These are phyloP conservation scores for Zymoseptoria passerinii DNA, from an alignment of 2,329 filamentous ascomycete species.

Conservation along the genomic window DNA sequence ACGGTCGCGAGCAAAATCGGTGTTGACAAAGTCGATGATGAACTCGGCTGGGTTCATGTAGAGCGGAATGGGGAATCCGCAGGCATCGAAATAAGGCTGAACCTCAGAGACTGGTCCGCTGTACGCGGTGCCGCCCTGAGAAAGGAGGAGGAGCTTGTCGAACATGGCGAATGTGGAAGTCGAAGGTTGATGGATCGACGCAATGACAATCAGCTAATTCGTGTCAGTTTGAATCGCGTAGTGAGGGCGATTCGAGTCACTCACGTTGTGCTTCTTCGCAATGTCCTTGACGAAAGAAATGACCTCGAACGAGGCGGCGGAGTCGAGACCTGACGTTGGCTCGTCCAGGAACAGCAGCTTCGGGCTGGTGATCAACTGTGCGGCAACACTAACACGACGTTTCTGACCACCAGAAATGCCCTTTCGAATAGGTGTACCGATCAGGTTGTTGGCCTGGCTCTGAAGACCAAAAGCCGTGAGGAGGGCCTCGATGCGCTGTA, in stretches of 20 bases:
- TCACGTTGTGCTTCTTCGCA: conserved; percentile 57
- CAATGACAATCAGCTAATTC: conserved; percentile 62
- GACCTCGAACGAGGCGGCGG: conserved; percentile 66
- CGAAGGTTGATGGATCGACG: conserved; percentile 79
- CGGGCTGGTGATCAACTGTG: conserved; percentile 71
- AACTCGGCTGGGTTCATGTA: conserved; percentile 75
- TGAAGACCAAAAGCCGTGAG: conserved; percentile 65
- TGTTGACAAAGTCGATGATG: conserved; percentile 69
- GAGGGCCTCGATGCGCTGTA: conserved; percentile 56
- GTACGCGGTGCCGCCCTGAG: conserved; percentile 62
- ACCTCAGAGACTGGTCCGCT: conserved; percentile 56
- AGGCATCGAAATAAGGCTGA: conserved; percentile 53
- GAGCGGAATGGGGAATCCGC: conserved; percentile 55
- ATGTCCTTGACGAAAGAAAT: conserved; percentile 62
- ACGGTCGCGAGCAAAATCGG: conserved; percentile 56
- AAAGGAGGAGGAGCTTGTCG: conserved; percentile 68
- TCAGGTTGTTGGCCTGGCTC: conserved; percentile 59
- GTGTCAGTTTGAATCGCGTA: neutral
- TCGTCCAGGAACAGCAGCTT: conserved; percentile 78
- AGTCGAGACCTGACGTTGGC: conserved; percentile 76
- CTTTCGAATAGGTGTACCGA: conserved; percentile 75
- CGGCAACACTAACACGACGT: conserved; percentile 68
- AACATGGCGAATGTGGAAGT: conserved; percentile 72
- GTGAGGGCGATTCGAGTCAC: conserved; percentile 15
- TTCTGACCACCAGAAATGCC: conserved; percentile 83